Evolutionary conservation across 306 rosid genomes (phyloP).

Genomic region (Sechiopsis laciniata): DNA sequence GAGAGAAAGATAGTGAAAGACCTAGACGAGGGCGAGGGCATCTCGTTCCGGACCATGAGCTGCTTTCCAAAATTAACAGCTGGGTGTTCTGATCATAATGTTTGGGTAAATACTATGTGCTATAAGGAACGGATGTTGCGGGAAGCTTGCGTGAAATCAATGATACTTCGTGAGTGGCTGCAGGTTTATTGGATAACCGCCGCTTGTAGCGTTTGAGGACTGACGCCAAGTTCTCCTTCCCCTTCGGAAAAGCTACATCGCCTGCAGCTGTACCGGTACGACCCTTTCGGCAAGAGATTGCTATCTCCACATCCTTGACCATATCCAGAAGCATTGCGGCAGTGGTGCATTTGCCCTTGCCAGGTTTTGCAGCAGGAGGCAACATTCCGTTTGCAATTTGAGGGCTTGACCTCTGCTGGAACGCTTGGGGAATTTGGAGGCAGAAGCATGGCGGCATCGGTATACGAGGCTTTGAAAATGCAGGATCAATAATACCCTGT

Average conservation of each 20-base stretch:
- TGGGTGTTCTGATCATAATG: constrained; percentile 16
- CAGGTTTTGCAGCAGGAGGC: constrained; percentile 75
- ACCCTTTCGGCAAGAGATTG: constrained; percentile 73
- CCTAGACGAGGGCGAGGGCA: constrained; percentile 19
- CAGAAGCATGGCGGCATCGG: constrained; percentile 77
- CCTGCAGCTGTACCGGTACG: constrained; percentile 95
- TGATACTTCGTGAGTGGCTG: constrained; percentile 32
- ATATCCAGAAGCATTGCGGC: constrained; percentile 49
- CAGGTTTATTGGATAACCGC: constrained; percentile 55
- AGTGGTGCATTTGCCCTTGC: constrained; percentile 75
- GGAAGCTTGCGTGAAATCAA: constrained; percentile 44
- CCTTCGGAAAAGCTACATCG: constrained; percentile 92
- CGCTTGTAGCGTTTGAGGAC: constrained; percentile 95
- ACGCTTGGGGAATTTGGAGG: constrained; percentile 57
- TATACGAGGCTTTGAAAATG: constrained; percentile 74
- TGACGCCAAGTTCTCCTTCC: constrained; percentile 77
- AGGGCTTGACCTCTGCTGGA: constrained; percentile 59
- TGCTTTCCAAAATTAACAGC: constrained; percentile 35
- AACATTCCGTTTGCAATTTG: constrained; percentile 68
- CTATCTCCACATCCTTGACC: constrained; percentile 78
- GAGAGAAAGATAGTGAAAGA: constrained; percentile 10
- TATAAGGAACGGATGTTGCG: constrained; percentile 39
- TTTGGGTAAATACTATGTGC: constrained; percentile 29
- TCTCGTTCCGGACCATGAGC: constrained; percentile 34
- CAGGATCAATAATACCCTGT: constrained; percentile 71